Conservation (phyloP, 306 rosid genomes). For the Rosa lucieae region DNA sequence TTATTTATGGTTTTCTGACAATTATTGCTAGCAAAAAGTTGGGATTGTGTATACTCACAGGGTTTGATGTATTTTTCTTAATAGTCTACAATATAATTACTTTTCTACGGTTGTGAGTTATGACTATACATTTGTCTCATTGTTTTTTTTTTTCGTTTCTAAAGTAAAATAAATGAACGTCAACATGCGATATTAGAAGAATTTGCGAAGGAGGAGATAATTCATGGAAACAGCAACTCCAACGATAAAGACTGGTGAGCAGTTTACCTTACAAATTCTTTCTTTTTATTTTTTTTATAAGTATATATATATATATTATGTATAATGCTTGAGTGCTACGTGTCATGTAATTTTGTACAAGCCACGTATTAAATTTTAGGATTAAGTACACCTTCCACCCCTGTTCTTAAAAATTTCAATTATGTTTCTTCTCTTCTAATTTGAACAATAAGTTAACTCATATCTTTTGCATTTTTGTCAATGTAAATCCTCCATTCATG, state of each 20-base stretch:
- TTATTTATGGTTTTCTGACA: neutral
- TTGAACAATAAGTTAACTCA: neutral
- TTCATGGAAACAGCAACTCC: slow-evolving; percentile 39
- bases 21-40: neutral
- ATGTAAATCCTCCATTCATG: neutral
- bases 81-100: neutral
- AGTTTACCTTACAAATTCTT: slow-evolving; percentile 15
- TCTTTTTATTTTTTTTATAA: neutral
- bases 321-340: neutral
- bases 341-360: neutral
- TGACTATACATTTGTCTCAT: slow-evolving; percentile 26
- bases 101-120: slow-evolving; percentile 12
- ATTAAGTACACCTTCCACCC: neutral
- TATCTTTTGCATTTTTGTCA: neutral
- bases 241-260: slow-evolving; percentile 67
- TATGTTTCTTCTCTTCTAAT: neutral
- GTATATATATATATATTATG: neutral
- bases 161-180: slow-evolving; percentile 67
- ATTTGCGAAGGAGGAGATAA: slow-evolving; percentile 83
- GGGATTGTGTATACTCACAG: neutral
- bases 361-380: neutral
- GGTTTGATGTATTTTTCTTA: neutral
- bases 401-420: neutral
- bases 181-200: slow-evolving; percentile 89
- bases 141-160: slow-evolving; percentile 27